Conservation (phyloP, 495 filamentous ascomycete genomes). For the Penicillium pancosmium region DNA sequence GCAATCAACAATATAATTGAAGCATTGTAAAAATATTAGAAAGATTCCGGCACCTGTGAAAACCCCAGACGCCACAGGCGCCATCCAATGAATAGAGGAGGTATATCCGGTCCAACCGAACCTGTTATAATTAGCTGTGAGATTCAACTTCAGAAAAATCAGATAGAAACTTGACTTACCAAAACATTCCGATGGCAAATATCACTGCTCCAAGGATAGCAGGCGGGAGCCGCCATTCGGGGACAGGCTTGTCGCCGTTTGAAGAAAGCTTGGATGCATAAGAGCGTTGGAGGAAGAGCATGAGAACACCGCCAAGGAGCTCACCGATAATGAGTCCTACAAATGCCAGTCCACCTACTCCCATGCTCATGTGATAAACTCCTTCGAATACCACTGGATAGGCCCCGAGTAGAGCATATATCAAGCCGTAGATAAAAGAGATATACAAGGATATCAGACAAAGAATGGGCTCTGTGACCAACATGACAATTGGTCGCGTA, state of each 20-base stretch:
- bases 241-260: slow-evolving; percentile 30
- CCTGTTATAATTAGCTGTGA: slow-evolving; percentile 24
- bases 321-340: slow-evolving; percentile 43
- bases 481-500: slow-evolving; percentile 43
- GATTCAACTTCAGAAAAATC: not conserved
- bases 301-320: slow-evolving; percentile 21
- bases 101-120: slow-evolving; percentile 38
- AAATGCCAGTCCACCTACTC: slow-evolving; percentile 40
- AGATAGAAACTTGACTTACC: slow-evolving; percentile 29
- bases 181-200: slow-evolving; percentile 55
- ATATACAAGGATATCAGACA: slow-evolving; percentile 45
- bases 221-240: slow-evolving; percentile 39
- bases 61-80: slow-evolving; percentile 30
- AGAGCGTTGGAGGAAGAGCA: slow-evolving; percentile 25
- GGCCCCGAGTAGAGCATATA: slow-evolving; percentile 47
- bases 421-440: slow-evolving; percentile 46
- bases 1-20: slow-evolving; percentile 39
- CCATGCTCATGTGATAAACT: slow-evolving; percentile 41
- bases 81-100: slow-evolving; percentile 36
- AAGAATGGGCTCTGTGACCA: slow-evolving; percentile 45
- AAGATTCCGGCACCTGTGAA: slow-evolving; percentile 33
- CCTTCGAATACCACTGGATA: slow-evolving; percentile 45
- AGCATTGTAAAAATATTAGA: slow-evolving; percentile 35
- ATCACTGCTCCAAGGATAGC: slow-evolving; percentile 51
- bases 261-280: slow-evolving; percentile 30